Conservation (phyloP, 257 asterid genomes). For the Solanum etuberosum region DNA sequence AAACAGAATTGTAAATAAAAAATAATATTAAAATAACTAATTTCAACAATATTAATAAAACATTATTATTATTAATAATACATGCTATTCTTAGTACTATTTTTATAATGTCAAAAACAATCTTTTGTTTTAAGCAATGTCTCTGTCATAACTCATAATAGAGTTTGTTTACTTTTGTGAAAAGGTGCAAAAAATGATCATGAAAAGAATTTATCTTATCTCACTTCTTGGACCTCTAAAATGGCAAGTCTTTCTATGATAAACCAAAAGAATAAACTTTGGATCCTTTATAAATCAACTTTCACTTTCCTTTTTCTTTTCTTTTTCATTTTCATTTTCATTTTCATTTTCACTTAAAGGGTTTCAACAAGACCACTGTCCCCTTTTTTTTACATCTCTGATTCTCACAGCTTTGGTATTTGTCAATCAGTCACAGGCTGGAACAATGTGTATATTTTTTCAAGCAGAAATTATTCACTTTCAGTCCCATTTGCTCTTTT, state of each 20-base stretch:
- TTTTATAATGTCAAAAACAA: neutral
- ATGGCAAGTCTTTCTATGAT: neutral
- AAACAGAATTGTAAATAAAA: neutral
- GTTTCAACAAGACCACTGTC: neutral
- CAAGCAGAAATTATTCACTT: conserved; percentile 3
- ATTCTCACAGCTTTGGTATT: neutral
- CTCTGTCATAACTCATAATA: neutral
- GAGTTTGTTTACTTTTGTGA: neutral
- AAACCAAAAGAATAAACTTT: neutral
- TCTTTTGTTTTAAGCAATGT: neutral
- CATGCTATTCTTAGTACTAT: neutral
- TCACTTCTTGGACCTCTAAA: neutral
- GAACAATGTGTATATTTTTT: conserved; percentile 19
- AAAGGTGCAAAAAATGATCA: neutral
- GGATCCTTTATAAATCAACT: conserved; percentile 2
- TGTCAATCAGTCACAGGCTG: neutral
- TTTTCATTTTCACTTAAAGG: neutral
- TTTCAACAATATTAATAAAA: no score
- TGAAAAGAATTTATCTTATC: neutral
- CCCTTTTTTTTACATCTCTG: neutral
- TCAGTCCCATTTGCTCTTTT: neutral
- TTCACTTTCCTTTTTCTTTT: neutral
- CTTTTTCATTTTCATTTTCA: neutral
- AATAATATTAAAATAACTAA: neutral
- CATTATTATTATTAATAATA: no score